A percentile compares a stretch with the other conserved stretches of the same genome.
phyloP scores from a whole-genome alignment of 345 rosid species.

The Pistacia vera region DNA sequence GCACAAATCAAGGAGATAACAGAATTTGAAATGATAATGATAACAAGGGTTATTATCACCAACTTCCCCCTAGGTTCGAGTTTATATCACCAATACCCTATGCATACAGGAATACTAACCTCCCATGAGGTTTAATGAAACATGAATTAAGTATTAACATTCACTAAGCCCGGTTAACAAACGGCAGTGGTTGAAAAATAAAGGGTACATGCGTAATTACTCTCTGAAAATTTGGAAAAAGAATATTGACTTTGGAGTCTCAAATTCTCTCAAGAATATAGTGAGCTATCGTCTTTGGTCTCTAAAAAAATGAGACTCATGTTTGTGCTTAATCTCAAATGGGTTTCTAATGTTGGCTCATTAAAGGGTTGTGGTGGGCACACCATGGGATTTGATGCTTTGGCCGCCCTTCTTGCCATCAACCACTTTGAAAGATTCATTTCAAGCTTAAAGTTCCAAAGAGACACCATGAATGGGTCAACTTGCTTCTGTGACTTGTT shows the following conservation, averaged over 20 bases:
- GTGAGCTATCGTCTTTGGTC: constrained; percentile 51
- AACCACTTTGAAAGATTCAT: constrained; percentile 88
- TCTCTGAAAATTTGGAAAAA: too few relatives aligned
- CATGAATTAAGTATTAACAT: too few relatives aligned
- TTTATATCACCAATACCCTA: too few relatives aligned
- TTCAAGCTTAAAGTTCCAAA: constrained; percentile 49
- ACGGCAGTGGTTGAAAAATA: too few relatives aligned
- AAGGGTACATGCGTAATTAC: too few relatives aligned
- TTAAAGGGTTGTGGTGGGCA: constrained; percentile 67
- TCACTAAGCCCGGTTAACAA: too few relatives aligned
- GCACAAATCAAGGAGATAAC: not conserved
- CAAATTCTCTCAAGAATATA: constrained; percentile 63
- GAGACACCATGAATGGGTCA: constrained; percentile 96
- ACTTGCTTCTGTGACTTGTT: constrained; percentile 81
- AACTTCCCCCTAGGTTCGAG: too few relatives aligned
- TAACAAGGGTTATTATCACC: too few relatives aligned
- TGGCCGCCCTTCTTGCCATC: constrained; percentile 73
- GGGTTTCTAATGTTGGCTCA: constrained; percentile 47
- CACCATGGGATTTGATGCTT: constrained; percentile 62
- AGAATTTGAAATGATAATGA: not conserved
- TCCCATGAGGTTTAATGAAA: too few relatives aligned
- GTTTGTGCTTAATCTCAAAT: constrained; percentile 33
- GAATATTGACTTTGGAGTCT: constrained; percentile 14
- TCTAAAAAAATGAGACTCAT: constrained; percentile 58
- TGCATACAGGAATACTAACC: too few relatives aligned